Evolutionary conservation across 345 rosid genomes (phyloP), one percentile per base, ranked within the genome.

Genomic region (Euphorbia tirucalli): DNA sequence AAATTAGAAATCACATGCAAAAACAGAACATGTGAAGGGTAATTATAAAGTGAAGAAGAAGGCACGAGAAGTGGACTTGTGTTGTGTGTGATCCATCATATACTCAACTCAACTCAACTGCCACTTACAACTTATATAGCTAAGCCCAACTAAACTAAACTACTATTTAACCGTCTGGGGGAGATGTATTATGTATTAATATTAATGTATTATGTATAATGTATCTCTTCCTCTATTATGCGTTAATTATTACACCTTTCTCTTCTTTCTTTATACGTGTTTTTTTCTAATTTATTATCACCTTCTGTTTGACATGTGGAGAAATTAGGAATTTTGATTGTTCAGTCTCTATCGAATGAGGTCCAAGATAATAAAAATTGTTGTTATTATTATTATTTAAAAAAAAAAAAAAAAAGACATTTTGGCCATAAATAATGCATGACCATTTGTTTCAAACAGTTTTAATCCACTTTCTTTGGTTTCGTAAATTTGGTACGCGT

Each of bases 11-110:
- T 25, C 39, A 39, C 19, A 81, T 79, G 86, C 73, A 81, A 74
- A 70, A 80, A 72, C 13, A 68, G 70, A 71, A 76, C 68, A 49
- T 71, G 75, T 76, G 79, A 77, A 71, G 77, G 66, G 14, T 11
- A 3, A 4, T 46, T 58, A 70, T 82, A 79, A 65, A 27, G 74
- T 31, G 78, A 72, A 74, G 67, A 52, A 52, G 41, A 74, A 75
- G 77, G 85, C 88, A 81, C 83, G 83, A 83, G 86, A 77, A 73
- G 70, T 25, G 65, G 78, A 71, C 27, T 35, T 35, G 7, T 35
- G n/a, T 28, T 31, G 76, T 59, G 68, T 25, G 63, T 35, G 69
- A 28, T 65, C 65, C 71, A 79, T 72, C 71, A 68, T 74, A 58
- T 71, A 24, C 37, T n/a, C 43, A 6, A 4, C 37, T 16, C 31